Evolutionary conservation across 495 filamentous ascomycete species (phyloP).

Genomic region (Neurospora terricola): DNA sequence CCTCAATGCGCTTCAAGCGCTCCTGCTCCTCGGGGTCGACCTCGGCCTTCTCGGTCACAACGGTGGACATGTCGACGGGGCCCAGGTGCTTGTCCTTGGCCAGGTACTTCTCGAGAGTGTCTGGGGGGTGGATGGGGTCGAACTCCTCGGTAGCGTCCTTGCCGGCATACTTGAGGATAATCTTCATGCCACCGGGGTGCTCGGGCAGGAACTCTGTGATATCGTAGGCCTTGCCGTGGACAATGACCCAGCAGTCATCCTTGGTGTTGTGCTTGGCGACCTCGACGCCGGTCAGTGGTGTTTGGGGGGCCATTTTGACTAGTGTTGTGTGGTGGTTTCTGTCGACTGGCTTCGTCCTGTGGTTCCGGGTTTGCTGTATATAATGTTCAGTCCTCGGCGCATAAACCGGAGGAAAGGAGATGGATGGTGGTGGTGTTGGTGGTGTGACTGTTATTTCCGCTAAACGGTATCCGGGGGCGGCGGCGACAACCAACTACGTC

Average conservation of each 20-base stretch:
- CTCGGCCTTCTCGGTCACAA: slow-evolving; percentile 58
- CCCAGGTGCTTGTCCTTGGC: slow-evolving; percentile 84
- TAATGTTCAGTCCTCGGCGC: not conserved
- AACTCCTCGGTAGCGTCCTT: slow-evolving; percentile 81
- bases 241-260: slow-evolving; percentile 71
- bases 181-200: slow-evolving; percentile 68
- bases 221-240: slow-evolving; percentile 68
- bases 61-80: slow-evolving; percentile 79
- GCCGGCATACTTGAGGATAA: slow-evolving; percentile 75
- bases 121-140: slow-evolving; percentile 70
- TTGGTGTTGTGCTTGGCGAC: slow-evolving; percentile 56
- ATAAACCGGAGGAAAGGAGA: not conserved
- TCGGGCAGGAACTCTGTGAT: slow-evolving; percentile 65
- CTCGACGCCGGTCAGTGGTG: slow-evolving; percentile 46
- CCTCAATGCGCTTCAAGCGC: slow-evolving; percentile 60
- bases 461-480: not conserved
- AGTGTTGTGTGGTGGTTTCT: not conserved
- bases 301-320: slow-evolving; percentile 18
- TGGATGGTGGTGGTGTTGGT: not conserved
- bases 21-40: slow-evolving; percentile 68
- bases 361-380: not conserved
- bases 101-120: slow-evolving; percentile 72
- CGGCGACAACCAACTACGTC: not conserved
- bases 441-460: not conserved
- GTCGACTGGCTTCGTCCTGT: not conserved